phyloP scores from a whole-genome alignment of 352 stramenopile genomes.

The Pelagophyceae sp. region DNA sequence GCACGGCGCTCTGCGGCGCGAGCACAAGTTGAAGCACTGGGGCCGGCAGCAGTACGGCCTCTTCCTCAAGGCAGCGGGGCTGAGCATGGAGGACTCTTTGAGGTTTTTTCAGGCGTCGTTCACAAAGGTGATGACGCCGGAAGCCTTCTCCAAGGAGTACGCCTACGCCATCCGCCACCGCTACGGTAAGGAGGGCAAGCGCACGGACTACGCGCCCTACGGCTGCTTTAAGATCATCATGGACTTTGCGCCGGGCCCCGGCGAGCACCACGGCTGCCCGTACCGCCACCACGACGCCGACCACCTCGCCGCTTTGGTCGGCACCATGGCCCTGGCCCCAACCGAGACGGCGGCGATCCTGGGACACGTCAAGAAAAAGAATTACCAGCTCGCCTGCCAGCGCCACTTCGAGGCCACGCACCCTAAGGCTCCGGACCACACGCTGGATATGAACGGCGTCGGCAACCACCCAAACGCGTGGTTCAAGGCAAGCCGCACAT shows the following conservation, averaged over 20 bases:
- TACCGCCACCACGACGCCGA: slow-evolving; percentile 89
- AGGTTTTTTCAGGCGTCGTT: slow-evolving; percentile 86
- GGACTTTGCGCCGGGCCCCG: slow-evolving; percentile 73
- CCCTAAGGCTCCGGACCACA: slow-evolving; percentile 37
- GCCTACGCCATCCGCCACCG: slow-evolving; percentile 97
- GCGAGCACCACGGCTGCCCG: slow-evolving; percentile 94
- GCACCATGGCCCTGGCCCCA: slow-evolving; percentile 46
- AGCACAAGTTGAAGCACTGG: slow-evolving; percentile 93
- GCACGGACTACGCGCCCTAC: slow-evolving; percentile 89
- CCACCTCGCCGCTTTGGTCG: slow-evolving; percentile 75
- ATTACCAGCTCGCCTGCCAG: slow-evolving; percentile 96
- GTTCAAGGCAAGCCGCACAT: slow-evolving; percentile 88
- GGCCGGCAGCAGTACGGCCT: slow-evolving; percentile 93
- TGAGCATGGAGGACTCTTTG: slow-evolving; percentile 90
- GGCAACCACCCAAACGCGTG: slow-evolving; percentile 97
- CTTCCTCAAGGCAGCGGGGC: slow-evolving; percentile 94
- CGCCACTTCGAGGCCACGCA: slow-evolving; percentile 93
- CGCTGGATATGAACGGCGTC: slow-evolving; percentile 59
- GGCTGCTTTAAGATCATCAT: slow-evolving; percentile 96
- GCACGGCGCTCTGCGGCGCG: slow-evolving; percentile 78
- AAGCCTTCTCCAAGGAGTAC: slow-evolving; percentile 98
- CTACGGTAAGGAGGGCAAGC: slow-evolving; percentile 98
- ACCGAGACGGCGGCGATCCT: slow-evolving; percentile 56
- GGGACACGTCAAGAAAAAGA: slow-evolving; percentile 68
- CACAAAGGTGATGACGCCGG: slow-evolving; percentile 82